phyloP scores from a whole-genome alignment of 306 rosid species.

The Medicago lupulina region DNA sequence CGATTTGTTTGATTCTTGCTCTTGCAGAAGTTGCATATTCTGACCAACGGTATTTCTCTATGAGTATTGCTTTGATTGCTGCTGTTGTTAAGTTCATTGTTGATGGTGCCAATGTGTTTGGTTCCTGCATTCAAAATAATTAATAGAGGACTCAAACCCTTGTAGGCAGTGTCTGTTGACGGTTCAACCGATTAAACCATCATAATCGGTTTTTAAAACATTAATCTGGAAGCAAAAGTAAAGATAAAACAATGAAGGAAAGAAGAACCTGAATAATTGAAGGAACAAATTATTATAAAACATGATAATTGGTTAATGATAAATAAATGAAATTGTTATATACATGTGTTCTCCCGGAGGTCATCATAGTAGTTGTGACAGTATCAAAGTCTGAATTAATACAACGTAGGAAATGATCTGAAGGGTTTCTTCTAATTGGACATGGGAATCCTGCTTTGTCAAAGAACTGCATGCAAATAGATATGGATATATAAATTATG shows the following conservation, averaged over 20 bases:
- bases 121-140: constrained; percentile 46
- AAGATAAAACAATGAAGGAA: no score
- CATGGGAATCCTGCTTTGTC: constrained; percentile 87
- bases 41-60: constrained; percentile 59
- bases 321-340: constrained; percentile 5
- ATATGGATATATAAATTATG: neutral
- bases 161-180: neutral
- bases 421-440: constrained; percentile 88
- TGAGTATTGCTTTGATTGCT: constrained; percentile 48
- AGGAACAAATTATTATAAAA: neutral
- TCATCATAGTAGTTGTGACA: constrained; percentile 53
- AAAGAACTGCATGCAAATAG: constrained; percentile 66
- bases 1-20: constrained; percentile 49
- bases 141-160: neutral
- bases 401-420: constrained; percentile 94
- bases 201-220: no score
- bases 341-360: constrained; percentile 57
- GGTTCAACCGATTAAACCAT: neutral
- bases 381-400: constrained; percentile 87
- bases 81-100: constrained; percentile 44
- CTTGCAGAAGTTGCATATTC: constrained; percentile 53
- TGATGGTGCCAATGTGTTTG: constrained; percentile 27
- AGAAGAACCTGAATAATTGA: neutral
- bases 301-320: no score
- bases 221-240: no score